phyloP scores from a whole-genome alignment of 306 rosid genomes.

The Hippophae tibetana region DNA sequence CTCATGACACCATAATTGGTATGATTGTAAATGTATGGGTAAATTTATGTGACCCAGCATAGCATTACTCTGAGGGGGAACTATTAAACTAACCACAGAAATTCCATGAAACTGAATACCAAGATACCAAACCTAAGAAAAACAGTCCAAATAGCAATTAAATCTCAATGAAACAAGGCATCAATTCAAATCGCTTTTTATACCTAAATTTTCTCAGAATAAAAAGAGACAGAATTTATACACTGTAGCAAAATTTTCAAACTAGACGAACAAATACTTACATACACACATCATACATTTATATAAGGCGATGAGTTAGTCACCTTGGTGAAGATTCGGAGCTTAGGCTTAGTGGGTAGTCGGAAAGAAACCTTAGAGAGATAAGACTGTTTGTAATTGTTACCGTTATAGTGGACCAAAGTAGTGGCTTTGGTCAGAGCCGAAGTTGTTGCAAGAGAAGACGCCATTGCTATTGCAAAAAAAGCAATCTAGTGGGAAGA shows the following conservation, averaged over 20 bases:
- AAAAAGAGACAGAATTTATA: too few species aligned
- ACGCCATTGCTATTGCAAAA: slow-evolving; percentile 27
- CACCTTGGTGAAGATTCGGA: slow-evolving; percentile 48
- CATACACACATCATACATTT: background rate
- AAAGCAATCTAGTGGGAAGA: background rate
- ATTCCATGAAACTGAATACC: too few species aligned
- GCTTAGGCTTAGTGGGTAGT: slow-evolving; percentile 37
- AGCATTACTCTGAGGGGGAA: too few species aligned
- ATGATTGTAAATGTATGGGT: too few species aligned
- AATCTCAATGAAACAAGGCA: too few species aligned
- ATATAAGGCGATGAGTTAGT: background rate
- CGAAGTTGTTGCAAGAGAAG: slow-evolving; percentile 33
- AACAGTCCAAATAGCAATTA: too few species aligned
- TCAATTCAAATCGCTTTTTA: too few species aligned
- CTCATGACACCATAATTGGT: too few species aligned
- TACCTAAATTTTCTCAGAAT: too few species aligned
- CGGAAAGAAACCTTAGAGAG: slow-evolving; percentile 31
- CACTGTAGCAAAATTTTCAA: background rate
- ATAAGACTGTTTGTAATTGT: slow-evolving; percentile 1
- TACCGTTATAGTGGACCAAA: slow-evolving; percentile 13
- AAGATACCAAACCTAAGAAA: too few species aligned
- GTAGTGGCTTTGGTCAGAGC: slow-evolving; percentile 31
- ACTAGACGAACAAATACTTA: background rate
- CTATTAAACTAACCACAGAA: too few species aligned
- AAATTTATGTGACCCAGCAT: too few species aligned